Percentiles rank a stretch among this genome's conserved stretches.
phyloP scores from a whole-genome alignment of 495 filamentous ascomycete species.

The Acidomyces sp. region DNA sequence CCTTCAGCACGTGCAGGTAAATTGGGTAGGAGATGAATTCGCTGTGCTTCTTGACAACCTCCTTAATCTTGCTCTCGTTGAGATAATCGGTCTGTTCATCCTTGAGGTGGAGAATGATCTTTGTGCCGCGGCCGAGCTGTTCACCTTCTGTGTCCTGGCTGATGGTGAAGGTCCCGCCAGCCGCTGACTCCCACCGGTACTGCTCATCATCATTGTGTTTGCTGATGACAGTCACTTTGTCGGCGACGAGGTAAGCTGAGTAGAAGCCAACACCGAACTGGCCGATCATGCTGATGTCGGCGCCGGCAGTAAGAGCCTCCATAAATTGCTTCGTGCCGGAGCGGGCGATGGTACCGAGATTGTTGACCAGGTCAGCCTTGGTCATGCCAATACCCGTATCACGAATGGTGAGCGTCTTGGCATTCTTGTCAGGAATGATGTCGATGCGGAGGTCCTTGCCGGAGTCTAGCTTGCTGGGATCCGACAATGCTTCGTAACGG shows the following conservation, averaged over 20 bases:
- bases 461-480: constrained; percentile 89
- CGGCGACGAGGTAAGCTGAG: constrained; percentile 97
- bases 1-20: constrained; percentile 97
- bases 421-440: constrained; percentile 91
- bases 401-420: constrained; percentile 90
- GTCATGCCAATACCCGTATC: constrained; percentile 99
- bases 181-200: constrained; percentile 97
- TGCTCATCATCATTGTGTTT: constrained; percentile 99
- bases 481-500: constrained; percentile 92
- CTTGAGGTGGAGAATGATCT: constrained; percentile 97
- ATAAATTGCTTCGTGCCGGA: constrained; percentile 99
- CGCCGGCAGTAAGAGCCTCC: constrained; percentile 95
- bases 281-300: constrained; percentile 99
- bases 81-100: constrained; percentile 98
- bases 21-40: constrained; percentile 99
- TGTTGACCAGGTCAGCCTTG: constrained; percentile 95
- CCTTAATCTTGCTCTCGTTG: constrained; percentile 98
- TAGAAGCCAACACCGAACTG: constrained; percentile 99
- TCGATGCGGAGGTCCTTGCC: constrained; percentile 96
- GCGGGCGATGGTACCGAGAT: constrained; percentile 96
- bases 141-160: constrained; percentile 80
- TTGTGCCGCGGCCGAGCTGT: constrained; percentile 83
- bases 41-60: constrained; percentile 99
- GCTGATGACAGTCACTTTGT: constrained; percentile 86
- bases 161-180: constrained; percentile 95